Conservation (phyloP, 805 yeast genomes). For the Sungouiozyma intestinalis region DNA sequence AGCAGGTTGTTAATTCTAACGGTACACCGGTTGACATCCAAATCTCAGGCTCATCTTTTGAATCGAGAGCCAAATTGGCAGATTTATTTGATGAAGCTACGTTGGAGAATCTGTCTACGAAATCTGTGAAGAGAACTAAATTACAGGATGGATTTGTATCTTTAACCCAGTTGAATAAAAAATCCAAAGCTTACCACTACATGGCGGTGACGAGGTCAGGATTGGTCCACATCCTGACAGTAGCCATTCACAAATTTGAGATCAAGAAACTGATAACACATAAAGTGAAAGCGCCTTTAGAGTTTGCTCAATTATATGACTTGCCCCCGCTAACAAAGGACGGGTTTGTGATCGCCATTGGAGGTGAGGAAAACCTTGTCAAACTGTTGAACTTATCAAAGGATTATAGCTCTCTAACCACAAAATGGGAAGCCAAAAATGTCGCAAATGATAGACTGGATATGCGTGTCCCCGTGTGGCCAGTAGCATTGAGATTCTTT, state of each 20-base stretch:
- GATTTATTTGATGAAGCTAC: conserved; percentile 16
- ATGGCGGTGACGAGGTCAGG: conserved; percentile 32
- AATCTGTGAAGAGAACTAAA: conserved; percentile 23
- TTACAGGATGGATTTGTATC: conserved; percentile 33
- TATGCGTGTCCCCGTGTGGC: conserved; percentile 74
- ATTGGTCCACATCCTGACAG: conserved; percentile 22
- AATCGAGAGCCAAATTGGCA: conserved; percentile 11
- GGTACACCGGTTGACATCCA: neutral
- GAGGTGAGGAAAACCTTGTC: conserved; percentile 67
- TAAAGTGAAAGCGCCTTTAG: conserved; percentile 36
- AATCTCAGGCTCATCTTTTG: conserved; percentile 15
- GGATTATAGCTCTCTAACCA: conserved; percentile 19
- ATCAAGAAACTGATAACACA: conserved; percentile 10
- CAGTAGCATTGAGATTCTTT: conserved; percentile 41
- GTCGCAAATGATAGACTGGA: conserved; percentile 74
- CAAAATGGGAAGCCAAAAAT: conserved; percentile 64
- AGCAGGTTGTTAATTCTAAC: neutral
- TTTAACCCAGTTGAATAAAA: conserved; percentile 19
- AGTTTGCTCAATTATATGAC: conserved; percentile 36
- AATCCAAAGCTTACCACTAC: conserved; percentile 12
- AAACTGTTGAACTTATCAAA: conserved; percentile 18
- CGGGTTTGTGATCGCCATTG: conserved; percentile 49
- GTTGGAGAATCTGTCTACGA: conserved; percentile 15
- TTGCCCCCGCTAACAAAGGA: conserved; percentile 30
- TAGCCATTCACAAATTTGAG: conserved; percentile 10